These are phyloP conservation scores for Malassezia japonica DNA, from an alignment of 1,284 basidiomycete genomes.

Conservation along the genomic window DNA sequence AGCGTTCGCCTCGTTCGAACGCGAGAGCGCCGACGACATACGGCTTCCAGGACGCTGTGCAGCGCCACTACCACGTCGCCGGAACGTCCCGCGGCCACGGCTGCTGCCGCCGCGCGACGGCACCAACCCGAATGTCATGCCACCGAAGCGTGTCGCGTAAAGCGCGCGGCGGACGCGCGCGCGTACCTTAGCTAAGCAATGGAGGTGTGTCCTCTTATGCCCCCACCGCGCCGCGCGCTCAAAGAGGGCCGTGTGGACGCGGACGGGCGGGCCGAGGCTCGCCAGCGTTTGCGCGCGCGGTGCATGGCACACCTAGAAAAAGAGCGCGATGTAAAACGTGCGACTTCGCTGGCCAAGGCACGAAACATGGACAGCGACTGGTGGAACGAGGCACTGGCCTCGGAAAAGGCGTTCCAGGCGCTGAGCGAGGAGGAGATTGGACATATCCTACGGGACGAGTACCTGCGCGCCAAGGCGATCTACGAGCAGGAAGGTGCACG, in stretches of 20 bases:
- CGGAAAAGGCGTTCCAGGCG: not conserved
- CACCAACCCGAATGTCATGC: not conserved
- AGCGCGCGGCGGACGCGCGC: not conserved
- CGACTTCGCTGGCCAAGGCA: not conserved
- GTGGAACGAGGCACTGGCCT: conserved; percentile 3
- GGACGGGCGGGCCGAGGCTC: not conserved
- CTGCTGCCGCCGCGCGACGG: conserved; percentile 8
- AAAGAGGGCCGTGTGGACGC: not conserved
- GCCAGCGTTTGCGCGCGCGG: not conserved
- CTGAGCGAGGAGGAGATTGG: conserved; percentile 13
- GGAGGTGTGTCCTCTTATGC: not conserved
- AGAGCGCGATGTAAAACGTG: not conserved
- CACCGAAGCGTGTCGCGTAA: not conserved
- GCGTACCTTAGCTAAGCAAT: conserved; percentile 3
- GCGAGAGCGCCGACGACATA: not conserved
- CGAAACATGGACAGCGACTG: not conserved
- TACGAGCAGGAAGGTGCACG: conserved; percentile 4
- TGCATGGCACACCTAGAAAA: not conserved
- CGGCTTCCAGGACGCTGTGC: conserved; percentile 4
- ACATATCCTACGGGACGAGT: conserved; percentile 17
- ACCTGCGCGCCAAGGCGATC: conserved; percentile 1
- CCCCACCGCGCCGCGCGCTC: not conserved
- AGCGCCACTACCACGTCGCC: conserved; percentile 16
- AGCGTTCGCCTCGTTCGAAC: conserved; percentile 24
- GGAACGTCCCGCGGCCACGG: conserved; percentile 22